phyloP scores from a whole-genome alignment of 345 rosid species.

The Carallia pectinifolia region DNA sequence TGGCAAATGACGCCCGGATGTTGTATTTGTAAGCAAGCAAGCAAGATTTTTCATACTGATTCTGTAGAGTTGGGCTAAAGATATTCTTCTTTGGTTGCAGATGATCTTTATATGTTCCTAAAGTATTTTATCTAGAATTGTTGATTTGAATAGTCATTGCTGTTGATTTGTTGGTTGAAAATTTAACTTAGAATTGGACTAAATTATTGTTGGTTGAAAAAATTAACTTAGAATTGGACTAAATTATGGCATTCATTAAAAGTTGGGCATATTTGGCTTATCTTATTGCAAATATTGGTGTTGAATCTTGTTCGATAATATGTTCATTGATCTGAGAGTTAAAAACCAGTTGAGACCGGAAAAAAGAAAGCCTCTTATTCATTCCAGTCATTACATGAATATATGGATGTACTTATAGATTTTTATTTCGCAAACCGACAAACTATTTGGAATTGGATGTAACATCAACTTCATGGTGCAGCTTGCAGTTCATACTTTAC shows the following conservation, averaged over 20 bases:
- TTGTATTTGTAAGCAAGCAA: no score
- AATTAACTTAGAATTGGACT: not conserved
- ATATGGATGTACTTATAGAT: not conserved
- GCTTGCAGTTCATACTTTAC: conserved; percentile 64
- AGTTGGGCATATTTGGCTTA: not conserved
- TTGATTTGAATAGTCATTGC: no score
- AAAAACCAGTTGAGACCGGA: not conserved
- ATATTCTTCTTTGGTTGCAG: no score
- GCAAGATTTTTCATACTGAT: no score
- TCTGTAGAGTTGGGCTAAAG: no score
- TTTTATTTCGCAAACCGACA: not conserved
- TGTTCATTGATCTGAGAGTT: not conserved
- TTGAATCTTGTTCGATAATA: not conserved
- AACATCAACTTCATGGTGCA: conserved; percentile 27
- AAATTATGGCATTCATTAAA: not conserved
- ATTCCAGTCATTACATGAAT: not conserved
- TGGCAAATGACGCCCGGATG: not conserved
- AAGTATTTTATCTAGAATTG: no score
- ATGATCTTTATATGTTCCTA: no score
- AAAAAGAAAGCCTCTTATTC: not conserved
- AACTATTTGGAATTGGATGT: not conserved
- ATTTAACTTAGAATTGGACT: not conserved
- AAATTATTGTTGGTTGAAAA: not conserved
- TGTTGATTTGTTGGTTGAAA: not conserved
- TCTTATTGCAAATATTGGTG: not conserved